phyloP scores from a whole-genome alignment of 2,329 filamentous ascomycete species.

The Cercospora sp. region DNA sequence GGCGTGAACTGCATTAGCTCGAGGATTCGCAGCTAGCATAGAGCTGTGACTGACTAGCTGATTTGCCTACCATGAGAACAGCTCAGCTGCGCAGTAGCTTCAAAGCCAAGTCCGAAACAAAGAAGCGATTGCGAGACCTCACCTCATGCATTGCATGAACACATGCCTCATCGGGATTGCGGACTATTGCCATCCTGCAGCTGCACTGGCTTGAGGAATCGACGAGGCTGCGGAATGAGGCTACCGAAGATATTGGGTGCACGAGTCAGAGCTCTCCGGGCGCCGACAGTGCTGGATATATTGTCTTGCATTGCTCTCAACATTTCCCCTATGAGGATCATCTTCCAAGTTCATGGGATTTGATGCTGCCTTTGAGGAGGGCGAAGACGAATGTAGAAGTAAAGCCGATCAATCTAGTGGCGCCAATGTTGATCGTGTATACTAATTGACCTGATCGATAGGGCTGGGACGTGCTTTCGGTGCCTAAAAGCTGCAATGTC shows the following conservation, averaged over 20 bases:
- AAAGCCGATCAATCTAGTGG: neutral
- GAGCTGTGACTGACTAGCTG: neutral
- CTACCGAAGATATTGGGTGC: neutral
- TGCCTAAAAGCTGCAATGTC: neutral
- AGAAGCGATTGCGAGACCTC: neutral
- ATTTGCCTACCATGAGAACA: neutral
- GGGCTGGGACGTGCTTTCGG: neutral
- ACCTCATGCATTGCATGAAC: neutral
- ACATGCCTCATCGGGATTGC: neutral
- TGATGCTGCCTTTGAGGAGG: neutral
- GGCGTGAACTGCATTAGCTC: neutral
- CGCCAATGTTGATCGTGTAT: neutral
- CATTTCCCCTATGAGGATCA: neutral
- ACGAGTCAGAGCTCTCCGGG: neutral
- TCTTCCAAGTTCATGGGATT: neutral
- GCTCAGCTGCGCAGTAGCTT: neutral
- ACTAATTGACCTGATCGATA: neutral
- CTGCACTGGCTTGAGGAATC: neutral
- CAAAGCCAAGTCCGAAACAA: constrained; percentile 2
- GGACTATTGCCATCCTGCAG: neutral
- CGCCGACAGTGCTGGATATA: neutral
- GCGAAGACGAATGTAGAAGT: neutral
- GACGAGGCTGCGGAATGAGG: neutral
- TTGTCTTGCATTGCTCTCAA: neutral
- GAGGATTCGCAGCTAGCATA: neutral